phyloP scores from a whole-genome alignment of 2,329 filamentous ascomycete species.

The Hypoxylon sp. region DNA sequence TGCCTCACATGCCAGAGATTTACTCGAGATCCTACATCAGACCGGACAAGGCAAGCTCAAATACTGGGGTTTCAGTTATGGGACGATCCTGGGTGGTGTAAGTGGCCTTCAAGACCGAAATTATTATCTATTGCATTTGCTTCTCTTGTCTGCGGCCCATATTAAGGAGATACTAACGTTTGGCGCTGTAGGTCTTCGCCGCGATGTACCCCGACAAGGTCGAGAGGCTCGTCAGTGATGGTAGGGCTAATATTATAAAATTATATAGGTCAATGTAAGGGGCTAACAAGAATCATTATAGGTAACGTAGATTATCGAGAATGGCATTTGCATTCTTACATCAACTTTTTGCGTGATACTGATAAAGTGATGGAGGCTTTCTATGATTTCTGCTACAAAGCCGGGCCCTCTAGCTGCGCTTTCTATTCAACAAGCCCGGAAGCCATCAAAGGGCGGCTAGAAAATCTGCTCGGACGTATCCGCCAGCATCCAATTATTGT shows the following conservation, averaged over 20 bases:
- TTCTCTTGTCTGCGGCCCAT: neutral
- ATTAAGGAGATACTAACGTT: conserved; percentile 7
- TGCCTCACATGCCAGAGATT: conserved; percentile 62
- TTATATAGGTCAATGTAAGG: neutral
- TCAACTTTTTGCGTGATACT: conserved; percentile 67
- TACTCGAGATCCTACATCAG: conserved; percentile 63
- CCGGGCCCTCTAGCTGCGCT: conserved; percentile 63
- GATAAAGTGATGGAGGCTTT: conserved; percentile 69
- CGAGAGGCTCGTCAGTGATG: conserved; percentile 66
- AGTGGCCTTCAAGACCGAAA: neutral
- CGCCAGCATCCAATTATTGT: conserved; percentile 62
- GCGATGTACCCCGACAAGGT: conserved; percentile 67
- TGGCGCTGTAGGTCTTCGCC: conserved; percentile 59
- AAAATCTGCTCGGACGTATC: conserved; percentile 59
- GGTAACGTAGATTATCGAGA: conserved; percentile 69
- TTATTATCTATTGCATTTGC: neutral
- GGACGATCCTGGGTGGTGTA: conserved; percentile 64
- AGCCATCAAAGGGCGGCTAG: conserved; percentile 59
- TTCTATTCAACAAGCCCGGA: conserved; percentile 58
- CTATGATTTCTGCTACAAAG: conserved; percentile 67
- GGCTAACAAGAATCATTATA: conserved; percentile 30
- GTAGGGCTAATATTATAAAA: conserved; percentile 51
- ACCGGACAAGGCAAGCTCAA: conserved; percentile 60
- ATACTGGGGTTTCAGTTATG: conserved; percentile 71
- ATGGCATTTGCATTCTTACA: conserved; percentile 63